A percentile compares a stretch with the other conserved stretches of the same genome.
These are phyloP conservation scores for Cardamine occulta DNA, from an alignment of 345 rosid species.

Conservation along the genomic window DNA sequence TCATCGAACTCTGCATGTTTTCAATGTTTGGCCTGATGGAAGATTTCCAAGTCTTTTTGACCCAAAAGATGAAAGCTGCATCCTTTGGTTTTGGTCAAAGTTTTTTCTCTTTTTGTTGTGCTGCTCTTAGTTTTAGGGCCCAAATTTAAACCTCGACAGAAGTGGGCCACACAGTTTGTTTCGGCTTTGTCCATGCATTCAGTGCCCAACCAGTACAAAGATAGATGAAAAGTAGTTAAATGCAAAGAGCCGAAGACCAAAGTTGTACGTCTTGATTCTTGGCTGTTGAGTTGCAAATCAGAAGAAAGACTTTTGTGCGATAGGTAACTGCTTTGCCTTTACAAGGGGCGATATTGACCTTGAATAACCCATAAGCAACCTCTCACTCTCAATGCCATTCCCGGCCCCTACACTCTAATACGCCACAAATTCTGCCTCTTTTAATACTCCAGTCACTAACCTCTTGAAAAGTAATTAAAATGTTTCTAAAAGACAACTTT, in stretches of 20 bases:
- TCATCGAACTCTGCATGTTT: constrained; percentile 3
- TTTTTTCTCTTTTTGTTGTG: not conserved
- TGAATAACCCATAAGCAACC: constrained; percentile 32
- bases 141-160: not conserved
- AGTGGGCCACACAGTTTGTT: constrained; percentile 20
- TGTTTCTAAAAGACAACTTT: constrained; percentile 27
- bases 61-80: not conserved
- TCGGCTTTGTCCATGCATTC: constrained; percentile 23
- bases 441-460: not conserved
- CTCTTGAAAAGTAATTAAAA: constrained; percentile 19
- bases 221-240: not conserved
- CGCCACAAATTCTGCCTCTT: constrained; percentile 6
- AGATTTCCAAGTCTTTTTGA: not conserved
- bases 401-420: constrained; percentile 14
- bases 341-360: constrained; percentile 31
- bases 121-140: not conserved
- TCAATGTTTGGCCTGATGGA: not conserved
- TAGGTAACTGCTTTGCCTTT: no score
- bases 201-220: constrained; percentile 8
- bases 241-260: constrained; percentile 11
- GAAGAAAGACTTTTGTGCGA: no score
- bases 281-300: constrained; percentile 30
- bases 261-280: constrained; percentile 19
- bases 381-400: constrained; percentile 5
- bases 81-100: constrained; percentile 4